These are phyloP conservation scores for Pseudogymnoascus pannorum DNA, from an alignment of 2,329 filamentous ascomycete genomes.

Conservation along the genomic window DNA sequence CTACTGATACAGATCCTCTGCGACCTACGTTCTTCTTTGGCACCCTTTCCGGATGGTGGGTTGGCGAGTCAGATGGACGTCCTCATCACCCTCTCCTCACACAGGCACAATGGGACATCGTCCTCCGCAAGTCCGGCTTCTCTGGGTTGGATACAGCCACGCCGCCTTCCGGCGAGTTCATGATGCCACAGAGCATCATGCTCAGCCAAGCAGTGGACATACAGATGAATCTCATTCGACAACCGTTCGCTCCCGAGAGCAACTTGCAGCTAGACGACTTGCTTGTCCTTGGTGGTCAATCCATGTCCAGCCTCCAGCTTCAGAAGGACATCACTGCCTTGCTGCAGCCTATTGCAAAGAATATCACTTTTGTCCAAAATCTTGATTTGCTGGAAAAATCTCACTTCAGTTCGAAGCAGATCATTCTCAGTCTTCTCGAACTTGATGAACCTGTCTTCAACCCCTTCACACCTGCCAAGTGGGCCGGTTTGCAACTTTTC, in stretches of 20 bases:
- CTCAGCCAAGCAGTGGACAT: conserved; percentile 30
- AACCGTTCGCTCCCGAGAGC: conserved; percentile 19
- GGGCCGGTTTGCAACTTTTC: background rate
- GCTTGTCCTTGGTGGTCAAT: conserved; percentile 19
- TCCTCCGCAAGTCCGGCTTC: conserved; percentile 24
- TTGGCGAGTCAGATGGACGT: conserved; percentile 24
- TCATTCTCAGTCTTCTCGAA: conserved; percentile 18
- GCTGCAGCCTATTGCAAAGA: background rate
- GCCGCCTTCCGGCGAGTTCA: conserved; percentile 6
- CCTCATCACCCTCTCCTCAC: conserved; percentile 10
- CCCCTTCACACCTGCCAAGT: background rate
- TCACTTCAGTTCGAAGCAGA: conserved; percentile 16
- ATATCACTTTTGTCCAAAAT: conserved; percentile 15
- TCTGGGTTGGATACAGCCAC: conserved; percentile 25
- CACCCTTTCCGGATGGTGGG: conserved; percentile 29
- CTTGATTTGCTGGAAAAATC: conserved; percentile 7
- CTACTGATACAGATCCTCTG: conserved; percentile 20
- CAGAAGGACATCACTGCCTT: conserved; percentile 4
- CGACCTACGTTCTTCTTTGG: conserved; percentile 26
- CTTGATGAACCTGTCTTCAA: conserved; percentile 27
- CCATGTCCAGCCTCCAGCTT: conserved; percentile 12
- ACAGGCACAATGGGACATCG: conserved; percentile 19
- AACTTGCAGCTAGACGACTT: conserved; percentile 1
- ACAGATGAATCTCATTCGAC: conserved; percentile 22
- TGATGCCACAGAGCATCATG: conserved; percentile 22